Evolutionary conservation across 1,139 yeast species (phyloP).

Genomic region (Yamadazyma songkhlaensis): DNA sequence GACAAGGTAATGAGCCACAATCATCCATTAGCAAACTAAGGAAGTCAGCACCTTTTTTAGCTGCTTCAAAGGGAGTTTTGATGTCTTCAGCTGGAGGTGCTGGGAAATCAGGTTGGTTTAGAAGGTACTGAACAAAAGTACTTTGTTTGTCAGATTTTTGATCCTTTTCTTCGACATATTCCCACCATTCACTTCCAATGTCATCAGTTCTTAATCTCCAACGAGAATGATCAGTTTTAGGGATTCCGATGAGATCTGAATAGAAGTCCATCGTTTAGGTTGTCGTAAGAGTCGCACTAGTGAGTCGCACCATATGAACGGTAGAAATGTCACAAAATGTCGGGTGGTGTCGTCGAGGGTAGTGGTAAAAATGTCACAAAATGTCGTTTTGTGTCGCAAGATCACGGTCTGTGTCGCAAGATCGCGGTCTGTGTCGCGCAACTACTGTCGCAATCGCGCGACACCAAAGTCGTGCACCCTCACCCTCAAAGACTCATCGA

Average conservation of each 20-base stretch:
- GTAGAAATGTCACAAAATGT: too few species aligned
- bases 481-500: conserved; percentile 5
- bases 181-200: conserved; percentile 83
- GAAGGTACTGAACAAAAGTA: conserved; percentile 55
- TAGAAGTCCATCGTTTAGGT: conserved; percentile 22
- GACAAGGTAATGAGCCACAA: conserved; percentile 85
- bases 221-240: conserved; percentile 61
- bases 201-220: conserved; percentile 78
- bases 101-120: conserved; percentile 45
- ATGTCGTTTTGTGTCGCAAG: too few species aligned
- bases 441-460: neutral
- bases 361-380: too few species aligned
- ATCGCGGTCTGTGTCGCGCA: neutral
- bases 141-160: conserved; percentile 48
- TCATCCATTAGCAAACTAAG: conserved; percentile 68
- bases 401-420: too few species aligned
- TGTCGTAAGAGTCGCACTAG: neutral
- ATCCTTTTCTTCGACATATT: conserved; percentile 49
- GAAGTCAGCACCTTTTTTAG: conserved; percentile 73
- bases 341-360: too few species aligned
- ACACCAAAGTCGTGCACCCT: conserved; percentile 2
- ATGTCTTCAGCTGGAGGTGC: conserved; percentile 34
- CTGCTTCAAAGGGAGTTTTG: conserved; percentile 57
- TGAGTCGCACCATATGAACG: too few species aligned
- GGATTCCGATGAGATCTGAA: conserved; percentile 62